Percentiles rank a stretch among this genome's conserved stretches.
phyloP scores from a whole-genome alignment of 495 filamentous ascomycete genomes.

The Durotheca rogersii region DNA sequence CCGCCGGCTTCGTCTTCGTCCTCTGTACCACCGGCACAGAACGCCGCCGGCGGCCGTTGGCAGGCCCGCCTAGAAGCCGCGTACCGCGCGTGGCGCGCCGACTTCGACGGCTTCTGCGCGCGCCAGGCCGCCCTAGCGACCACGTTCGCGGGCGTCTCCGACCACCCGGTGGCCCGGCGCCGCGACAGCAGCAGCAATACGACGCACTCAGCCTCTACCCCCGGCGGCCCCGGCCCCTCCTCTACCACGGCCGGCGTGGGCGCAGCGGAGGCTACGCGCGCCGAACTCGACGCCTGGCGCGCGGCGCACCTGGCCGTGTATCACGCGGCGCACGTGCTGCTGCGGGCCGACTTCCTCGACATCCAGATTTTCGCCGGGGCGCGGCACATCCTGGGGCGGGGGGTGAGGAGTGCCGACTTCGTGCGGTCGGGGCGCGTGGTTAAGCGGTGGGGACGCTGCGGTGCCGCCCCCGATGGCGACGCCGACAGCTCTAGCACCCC shows the following conservation, averaged over 20 bases:
- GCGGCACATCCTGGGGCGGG: constrained; percentile 50
- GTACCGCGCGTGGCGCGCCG: constrained; percentile 55
- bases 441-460: constrained; percentile 41
- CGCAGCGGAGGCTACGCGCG: too few relatives aligned
- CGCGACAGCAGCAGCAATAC: too few relatives aligned
- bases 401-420: constrained; percentile 47
- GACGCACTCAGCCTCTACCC: too few relatives aligned
- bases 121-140: constrained; percentile 33
- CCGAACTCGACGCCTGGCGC: constrained; percentile 43
- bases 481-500: constrained; percentile 21
- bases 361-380: constrained; percentile 59
- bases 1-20: too few relatives aligned
- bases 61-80: constrained; percentile 49
- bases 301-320: constrained; percentile 50
- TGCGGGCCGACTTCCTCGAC: constrained; percentile 56
- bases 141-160: constrained; percentile 33
- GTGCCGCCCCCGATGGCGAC: not conserved
- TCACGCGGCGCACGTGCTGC: constrained; percentile 51
- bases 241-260: too few relatives aligned
- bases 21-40: too few relatives aligned
- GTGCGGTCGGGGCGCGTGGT: constrained; percentile 46
- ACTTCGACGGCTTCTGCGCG: constrained; percentile 50
- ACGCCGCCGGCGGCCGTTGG: constrained; percentile 52
- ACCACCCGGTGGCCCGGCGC: too few relatives aligned
- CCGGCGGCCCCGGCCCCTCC: too few relatives aligned